A percentile compares a stretch with the other conserved stretches of the same genome.
Conservation (phyloP, 1,139 yeast genomes). For the Lodderomyces orthopsilosis region DNA sequence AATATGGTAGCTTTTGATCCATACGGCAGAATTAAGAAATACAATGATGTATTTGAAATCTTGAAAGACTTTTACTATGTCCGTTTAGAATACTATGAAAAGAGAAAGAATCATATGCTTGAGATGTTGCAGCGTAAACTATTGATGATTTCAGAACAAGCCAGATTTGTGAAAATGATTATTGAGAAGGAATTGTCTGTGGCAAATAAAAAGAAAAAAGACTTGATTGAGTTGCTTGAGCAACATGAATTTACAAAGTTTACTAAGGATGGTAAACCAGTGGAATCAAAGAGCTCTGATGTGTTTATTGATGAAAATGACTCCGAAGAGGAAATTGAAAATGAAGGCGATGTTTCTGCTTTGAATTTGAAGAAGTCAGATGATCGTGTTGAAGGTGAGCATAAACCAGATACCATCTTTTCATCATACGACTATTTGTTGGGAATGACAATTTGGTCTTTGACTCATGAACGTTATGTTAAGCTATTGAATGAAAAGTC, state of each 20-base stretch:
- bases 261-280: constrained; percentile 63
- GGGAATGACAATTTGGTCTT: constrained; percentile 92
- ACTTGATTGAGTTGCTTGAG: constrained; percentile 62
- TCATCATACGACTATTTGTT: constrained; percentile 71
- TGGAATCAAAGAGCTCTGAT: constrained; percentile 16
- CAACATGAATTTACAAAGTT: constrained; percentile 71
- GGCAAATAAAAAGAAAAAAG: constrained; percentile 69
- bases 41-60: constrained; percentile 72
- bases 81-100: constrained; percentile 86
- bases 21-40: constrained; percentile 83
- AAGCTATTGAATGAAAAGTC: constrained; percentile 70
- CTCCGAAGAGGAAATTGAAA: constrained; percentile 31
- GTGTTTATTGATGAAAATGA: constrained; percentile 24
- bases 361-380: constrained; percentile 23
- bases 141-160: constrained; percentile 75
- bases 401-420: constrained; percentile 42
- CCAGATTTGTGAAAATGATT: constrained; percentile 86
- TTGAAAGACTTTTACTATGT: constrained; percentile 81
- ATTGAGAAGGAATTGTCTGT: constrained; percentile 71
- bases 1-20: constrained; percentile 98
- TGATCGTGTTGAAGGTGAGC: constrained; percentile 28
- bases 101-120: constrained; percentile 79
- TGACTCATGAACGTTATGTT: constrained; percentile 86
- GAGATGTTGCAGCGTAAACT: constrained; percentile 70
- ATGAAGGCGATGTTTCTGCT: constrained; percentile 38